Base-by-base conservation (phyloP, 2,329 filamentous ascomycete species). In the Diaporthe ilicicola region DNA sequence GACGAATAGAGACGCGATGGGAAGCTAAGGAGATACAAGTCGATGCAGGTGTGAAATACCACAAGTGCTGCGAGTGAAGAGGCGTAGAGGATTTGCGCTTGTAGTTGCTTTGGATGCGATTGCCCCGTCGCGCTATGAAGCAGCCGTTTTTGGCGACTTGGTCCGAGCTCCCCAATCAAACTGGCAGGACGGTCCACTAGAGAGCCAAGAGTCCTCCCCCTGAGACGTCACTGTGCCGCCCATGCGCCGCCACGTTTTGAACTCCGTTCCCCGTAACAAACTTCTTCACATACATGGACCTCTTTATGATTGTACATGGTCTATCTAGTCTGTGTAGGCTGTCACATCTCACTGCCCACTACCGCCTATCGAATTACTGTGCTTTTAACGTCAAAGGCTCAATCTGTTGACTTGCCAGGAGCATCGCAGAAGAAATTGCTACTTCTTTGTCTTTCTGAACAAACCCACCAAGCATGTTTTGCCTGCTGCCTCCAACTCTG, bases 141-240 rank as follows among this genome's bases (percentile, higher is more conserved):
- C 59, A 37, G 59, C 59, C 59, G 59, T 62, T 62, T 62, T 62
- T 62, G 59, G 59, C 59, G 59, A 62, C 42, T 62, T 62, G 59
- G 59, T 48, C 59, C 59, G 59, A 62, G 59, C 59, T 62, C 32
- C 42, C 42, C 6, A 10, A 48, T 17, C 19, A 10, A 9, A 39
- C 8, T 61, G 39, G 56, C 56, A 62, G 56, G 9, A 29, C 27
- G 29, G n/a, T 34, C 59, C 59, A 62, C 59, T 6, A 24, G 27
- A 29, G 29, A 48, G 37, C 37, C 37, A 39, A 39, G 37, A 39
- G 37, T 39, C 37, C 37, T 12, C 6, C 3, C 37, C 37, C 37
- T 8, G 37, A 39, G n/a, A 6, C 42, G 59, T 62, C 59, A 62
- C 42, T 24, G 5, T 10, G 15, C 15, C 15, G 8, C 42, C 24